A percentile compares a stretch with the other conserved stretches of the same genome.
phyloP scores from a whole-genome alignment of 768 basidiomycete species.

The Leucosporidium scottii region DNA sequence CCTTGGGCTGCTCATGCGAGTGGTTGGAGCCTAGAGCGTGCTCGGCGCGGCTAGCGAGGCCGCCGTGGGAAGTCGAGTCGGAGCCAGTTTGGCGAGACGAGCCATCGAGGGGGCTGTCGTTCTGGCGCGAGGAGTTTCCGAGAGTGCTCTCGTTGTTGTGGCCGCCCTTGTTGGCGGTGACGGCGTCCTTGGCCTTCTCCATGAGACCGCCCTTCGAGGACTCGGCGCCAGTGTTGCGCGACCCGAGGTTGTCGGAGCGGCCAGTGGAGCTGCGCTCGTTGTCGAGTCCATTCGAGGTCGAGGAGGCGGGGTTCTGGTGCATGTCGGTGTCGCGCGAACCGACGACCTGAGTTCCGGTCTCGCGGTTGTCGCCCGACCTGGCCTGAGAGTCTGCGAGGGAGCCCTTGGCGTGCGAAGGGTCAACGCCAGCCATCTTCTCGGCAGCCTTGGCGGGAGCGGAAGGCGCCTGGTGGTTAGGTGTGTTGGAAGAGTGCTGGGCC shows the following conservation, averaged over 20 bases:
- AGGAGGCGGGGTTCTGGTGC: background rate
- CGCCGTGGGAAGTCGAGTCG: background rate
- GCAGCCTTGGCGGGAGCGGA: background rate
- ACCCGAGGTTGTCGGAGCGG: no score
- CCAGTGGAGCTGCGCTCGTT: background rate
- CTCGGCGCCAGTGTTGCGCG: background rate
- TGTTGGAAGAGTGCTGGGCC: background rate
- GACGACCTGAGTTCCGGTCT: background rate
- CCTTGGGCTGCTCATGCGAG: slow-evolving; percentile 8
- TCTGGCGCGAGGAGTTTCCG: background rate
- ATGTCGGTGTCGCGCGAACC: background rate
- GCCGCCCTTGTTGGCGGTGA: no score
- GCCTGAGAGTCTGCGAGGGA: background rate
- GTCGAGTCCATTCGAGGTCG: background rate
- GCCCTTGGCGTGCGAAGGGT: background rate
- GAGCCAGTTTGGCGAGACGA: background rate
- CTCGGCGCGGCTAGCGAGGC: background rate
- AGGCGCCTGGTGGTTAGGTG: background rate
- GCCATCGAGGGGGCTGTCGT: no score
- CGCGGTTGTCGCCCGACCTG: background rate
- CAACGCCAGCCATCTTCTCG: background rate
- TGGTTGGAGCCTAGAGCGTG: slow-evolving; percentile 14
- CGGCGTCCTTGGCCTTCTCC: no score
- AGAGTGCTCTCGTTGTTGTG: background rate
- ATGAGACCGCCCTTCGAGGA: no score